These are phyloP conservation scores for Neobulgaria alba DNA, from an alignment of 2,329 filamentous ascomycete species.

Conservation along the genomic window DNA sequence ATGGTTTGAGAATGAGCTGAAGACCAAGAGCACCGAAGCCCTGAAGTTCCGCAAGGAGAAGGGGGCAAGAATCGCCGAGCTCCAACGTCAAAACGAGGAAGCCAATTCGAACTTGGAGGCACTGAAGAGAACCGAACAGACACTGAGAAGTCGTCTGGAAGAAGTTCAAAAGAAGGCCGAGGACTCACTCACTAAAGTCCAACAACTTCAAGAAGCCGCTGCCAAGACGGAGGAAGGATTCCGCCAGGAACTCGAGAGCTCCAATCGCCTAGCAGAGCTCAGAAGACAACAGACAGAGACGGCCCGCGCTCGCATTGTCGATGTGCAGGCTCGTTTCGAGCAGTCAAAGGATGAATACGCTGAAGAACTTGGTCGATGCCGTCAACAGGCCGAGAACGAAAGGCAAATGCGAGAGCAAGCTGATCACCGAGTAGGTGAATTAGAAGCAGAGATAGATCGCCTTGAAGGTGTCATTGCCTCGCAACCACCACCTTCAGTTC, in stretches of 20 bases:
- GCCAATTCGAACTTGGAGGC: conserved; percentile 67
- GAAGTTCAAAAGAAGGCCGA: conserved; percentile 82
- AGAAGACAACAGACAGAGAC: conserved; percentile 69
- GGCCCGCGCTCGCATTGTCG: conserved; percentile 59
- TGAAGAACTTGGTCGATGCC: conserved; percentile 44
- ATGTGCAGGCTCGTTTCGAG: conserved; percentile 55
- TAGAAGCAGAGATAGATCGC: conserved; percentile 54
- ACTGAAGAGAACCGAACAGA: conserved; percentile 69
- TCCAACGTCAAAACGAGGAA: conserved; percentile 85
- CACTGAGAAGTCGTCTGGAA: conserved; percentile 71
- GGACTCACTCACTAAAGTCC: conserved; percentile 70
- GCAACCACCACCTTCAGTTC: conserved; percentile 37
- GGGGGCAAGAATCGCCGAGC: conserved; percentile 75
- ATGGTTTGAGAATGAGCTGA: conserved; percentile 86
- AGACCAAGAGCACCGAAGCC: conserved; percentile 79
- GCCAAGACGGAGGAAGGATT: conserved; percentile 79
- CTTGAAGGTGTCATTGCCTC: conserved; percentile 45
- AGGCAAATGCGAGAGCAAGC: conserved; percentile 52
- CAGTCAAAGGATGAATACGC: conserved; percentile 54
- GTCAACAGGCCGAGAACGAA: conserved; percentile 46
- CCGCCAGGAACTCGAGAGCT: conserved; percentile 75
- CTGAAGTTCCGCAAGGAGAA: conserved; percentile 93
- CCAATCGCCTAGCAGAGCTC: conserved; percentile 72
- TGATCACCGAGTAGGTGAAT: conserved; percentile 53
- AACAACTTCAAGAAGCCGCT: conserved; percentile 76